Evolutionary conservation across 306 rosid genomes (phyloP), one percentile per base, ranked within the genome.

Genomic region (Begonia loranthoides): DNA sequence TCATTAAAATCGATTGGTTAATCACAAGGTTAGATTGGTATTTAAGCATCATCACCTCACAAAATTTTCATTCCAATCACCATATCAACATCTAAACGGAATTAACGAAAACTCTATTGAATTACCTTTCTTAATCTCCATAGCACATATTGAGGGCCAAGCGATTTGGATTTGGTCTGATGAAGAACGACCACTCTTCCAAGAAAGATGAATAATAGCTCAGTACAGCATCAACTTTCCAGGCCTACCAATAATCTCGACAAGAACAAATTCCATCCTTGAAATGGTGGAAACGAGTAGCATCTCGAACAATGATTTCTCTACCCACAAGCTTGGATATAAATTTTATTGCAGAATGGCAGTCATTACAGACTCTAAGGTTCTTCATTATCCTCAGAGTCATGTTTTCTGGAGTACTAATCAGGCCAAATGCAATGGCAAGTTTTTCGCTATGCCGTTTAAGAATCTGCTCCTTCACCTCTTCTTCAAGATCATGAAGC

Each of bases 281-380:
- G 69, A 87, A 87, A 76, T 87, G 94, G 74, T 79, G 96, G 71
- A 87, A 81, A 40, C 88, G 83, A 9, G 86, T 81, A 22, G 75
- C 70, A 49, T 87, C 93, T 73, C 94, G 81, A 48, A 84, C 76
- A 59, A 81, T 66, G 59, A 84, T 87, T 71, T 87, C 86, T 70
- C 94, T 74, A 41, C 75, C 73, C 58, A 76, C 87, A 47, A 87
- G 96, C 81, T 56, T 74, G 68, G 96, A 83, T 53, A 87, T 80
- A 68, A 72, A 87, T 56, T 87, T 83, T 66, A 87, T 83, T 70
- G 94, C 94, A 4, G 83, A 61, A 59, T 87, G 88, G 19, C 86
- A 83, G 59, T 87, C 96, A 66, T 78, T 78, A 59, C 94, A 83
- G 46, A 87, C 90, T 76, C 90, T 83, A 54, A 83, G 94, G 70